Base-by-base conservation (phyloP, 164 flowering plant genomes). In the Paratinospora sagittata region DNA sequence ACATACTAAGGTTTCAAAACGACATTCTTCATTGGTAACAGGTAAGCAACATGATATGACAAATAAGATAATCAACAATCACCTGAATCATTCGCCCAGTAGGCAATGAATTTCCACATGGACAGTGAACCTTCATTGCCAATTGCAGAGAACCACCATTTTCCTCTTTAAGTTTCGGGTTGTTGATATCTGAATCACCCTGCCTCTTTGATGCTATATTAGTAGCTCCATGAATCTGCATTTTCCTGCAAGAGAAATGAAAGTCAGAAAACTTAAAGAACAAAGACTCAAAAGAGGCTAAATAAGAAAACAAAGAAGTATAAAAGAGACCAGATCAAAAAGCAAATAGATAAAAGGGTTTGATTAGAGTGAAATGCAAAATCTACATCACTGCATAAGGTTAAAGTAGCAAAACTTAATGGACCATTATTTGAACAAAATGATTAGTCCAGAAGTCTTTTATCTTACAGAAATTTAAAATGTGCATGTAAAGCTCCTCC, bases 71-170 rank as follows among this genome's bases (percentile, higher is more conserved):
- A 6, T 9, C 14, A 57, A 70, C 34, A 37, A 21, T 52, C 62
- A 95, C 99, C 98, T 89, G 75, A 58, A 96, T 84, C 88, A 88
- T 88, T 63, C 93, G 80, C 26, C 89, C 98, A 16, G 84, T 82
- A 13, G 72, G 78, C 76, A 89, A 79, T 36, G 90, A 68, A 78
- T 84, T 89, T 74, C 93, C 98, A 85, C 99, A 96, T 0, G 82
- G 85, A 76, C 99, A 96, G 3, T 96, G 90, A 73, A 90, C 78
- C 80, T 90, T 92, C 73, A 78, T 76, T 55, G 84, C 89, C 34
- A 77, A 30, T 34, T 79, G 84, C 60, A 70, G 79, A 21, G 84
- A 70, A 63, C 86, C 96, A 36, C 81, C 91, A 58, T 69, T 66
- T 77, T 90, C 98, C 65, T 87, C 93, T 76, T 85, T 90, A 41